Percentiles rank a stretch among this genome's conserved stretches.
Conservation (phyloP, 768 basidiomycete species). For the Zangia roseola region DNA sequence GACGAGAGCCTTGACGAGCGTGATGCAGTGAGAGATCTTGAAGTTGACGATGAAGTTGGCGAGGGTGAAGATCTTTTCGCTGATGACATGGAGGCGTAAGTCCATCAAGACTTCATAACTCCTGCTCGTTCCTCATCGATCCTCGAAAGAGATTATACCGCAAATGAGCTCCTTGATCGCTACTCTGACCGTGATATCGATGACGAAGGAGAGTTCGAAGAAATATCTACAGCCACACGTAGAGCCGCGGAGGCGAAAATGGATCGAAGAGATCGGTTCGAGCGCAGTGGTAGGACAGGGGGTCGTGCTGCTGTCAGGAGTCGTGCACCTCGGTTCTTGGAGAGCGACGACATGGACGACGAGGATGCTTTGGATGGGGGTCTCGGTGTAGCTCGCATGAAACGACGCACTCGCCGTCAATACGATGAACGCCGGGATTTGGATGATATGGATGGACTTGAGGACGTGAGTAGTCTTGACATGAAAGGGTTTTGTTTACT, state of each 20-base stretch:
- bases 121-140: slow-evolving; percentile 9
- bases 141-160: slow-evolving; percentile 72
- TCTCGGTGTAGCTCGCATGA: slow-evolving; percentile 67
- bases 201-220: slow-evolving; percentile 71
- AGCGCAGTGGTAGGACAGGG: slow-evolving; percentile 64
- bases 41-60: slow-evolving; percentile 74
- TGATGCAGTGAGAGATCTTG: slow-evolving; percentile 61
- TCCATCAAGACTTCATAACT: slow-evolving; percentile 7
- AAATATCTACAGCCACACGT: slow-evolving; percentile 65
- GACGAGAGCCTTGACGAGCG: slow-evolving; percentile 77
- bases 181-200: slow-evolving; percentile 89
- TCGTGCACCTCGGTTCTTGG: slow-evolving; percentile 85
- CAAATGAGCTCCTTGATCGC: slow-evolving; percentile 76
- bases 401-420: slow-evolving; percentile 78
- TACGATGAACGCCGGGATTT: slow-evolving; percentile 91
- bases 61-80: slow-evolving; percentile 93
- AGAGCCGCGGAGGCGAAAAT: slow-evolving; percentile 85
- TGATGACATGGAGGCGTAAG: slow-evolving; percentile 72
- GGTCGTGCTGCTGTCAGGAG: slow-evolving; percentile 74
- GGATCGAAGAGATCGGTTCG: slow-evolving; percentile 81
- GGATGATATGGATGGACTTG: slow-evolving; percentile 88
- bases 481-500: slow-evolving; percentile 6
- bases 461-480: slow-evolving; percentile 59
- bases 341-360: slow-evolving; percentile 77
- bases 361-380: slow-evolving; percentile 71